phyloP scores from a whole-genome alignment of 352 stramenopile genomes.

The Pythium volutum region DNA sequence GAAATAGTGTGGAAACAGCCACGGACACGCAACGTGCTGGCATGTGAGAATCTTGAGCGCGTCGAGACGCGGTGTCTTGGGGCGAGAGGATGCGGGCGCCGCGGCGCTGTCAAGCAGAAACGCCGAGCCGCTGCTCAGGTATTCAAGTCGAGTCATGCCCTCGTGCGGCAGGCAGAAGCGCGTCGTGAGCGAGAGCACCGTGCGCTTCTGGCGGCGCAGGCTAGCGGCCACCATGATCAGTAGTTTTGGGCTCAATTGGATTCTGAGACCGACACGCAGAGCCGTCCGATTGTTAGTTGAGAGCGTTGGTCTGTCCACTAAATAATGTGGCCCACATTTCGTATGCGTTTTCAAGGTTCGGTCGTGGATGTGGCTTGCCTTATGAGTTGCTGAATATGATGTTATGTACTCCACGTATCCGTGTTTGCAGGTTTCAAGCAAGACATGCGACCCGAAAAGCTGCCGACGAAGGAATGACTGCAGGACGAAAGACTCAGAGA shows the following conservation, averaged over 20 bases:
- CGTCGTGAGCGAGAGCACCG: slow-evolving; percentile 74
- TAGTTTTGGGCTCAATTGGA: slow-evolving; percentile 1
- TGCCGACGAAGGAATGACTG: too few relatives aligned
- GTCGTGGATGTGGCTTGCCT: too few relatives aligned
- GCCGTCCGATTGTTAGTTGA: not conserved
- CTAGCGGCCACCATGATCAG: slow-evolving; percentile 2
- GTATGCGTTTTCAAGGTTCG: not conserved
- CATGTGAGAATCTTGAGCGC: slow-evolving; percentile 55
- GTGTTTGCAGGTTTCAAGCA: too few relatives aligned
- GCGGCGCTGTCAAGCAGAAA: slow-evolving; percentile 42
- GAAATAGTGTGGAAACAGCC: slow-evolving; percentile 78
- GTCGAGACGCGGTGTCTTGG: not conserved
- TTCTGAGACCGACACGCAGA: not conserved
- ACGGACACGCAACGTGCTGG: slow-evolving; percentile 80
- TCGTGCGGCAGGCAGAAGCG: slow-evolving; percentile 77
- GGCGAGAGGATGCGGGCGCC: not conserved
- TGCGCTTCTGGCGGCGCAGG: slow-evolving; percentile 17
- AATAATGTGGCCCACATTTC: not conserved
- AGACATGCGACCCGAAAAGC: too few relatives aligned
- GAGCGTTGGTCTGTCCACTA: not conserved
- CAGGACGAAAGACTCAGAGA: too few relatives aligned
- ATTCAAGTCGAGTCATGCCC: slow-evolving; percentile 69
- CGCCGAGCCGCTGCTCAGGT: slow-evolving; percentile 76
- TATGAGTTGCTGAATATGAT: too few relatives aligned
- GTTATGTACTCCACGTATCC: too few relatives aligned